Conservation (phyloP, 106 monocot species). For the Alisma plantagoaquatica region DNA sequence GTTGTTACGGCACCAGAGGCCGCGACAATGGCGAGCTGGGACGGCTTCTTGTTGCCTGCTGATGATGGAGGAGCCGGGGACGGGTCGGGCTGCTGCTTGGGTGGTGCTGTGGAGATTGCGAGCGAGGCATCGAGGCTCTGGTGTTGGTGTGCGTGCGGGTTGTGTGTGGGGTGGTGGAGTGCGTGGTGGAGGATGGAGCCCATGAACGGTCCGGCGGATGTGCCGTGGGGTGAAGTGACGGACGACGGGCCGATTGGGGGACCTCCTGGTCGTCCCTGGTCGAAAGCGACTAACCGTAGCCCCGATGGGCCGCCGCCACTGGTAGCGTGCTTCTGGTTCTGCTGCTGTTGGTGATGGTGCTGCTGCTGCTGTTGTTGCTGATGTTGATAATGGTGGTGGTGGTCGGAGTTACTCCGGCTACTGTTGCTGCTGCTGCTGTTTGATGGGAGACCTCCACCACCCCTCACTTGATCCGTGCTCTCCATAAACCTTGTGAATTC, state of each 20-base stretch:
- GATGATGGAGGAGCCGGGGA: conserved; percentile 1
- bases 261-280: too few species aligned
- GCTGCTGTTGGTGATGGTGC: conserved; percentile 14
- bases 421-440: conserved; percentile 34
- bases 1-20: too few species aligned
- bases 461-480: conserved; percentile 6
- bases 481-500: too few species aligned
- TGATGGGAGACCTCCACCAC: conserved; percentile 13
- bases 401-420: conserved; percentile 39
- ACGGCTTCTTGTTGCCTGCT: too few species aligned
- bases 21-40: conserved; percentile 15
- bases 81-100: not conserved
- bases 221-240: too few species aligned
- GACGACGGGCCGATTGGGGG: too few species aligned
- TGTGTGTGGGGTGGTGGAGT: too few species aligned
- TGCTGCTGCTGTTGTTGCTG: conserved; percentile 21
- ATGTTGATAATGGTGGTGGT: too few species aligned
- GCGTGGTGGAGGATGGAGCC: conserved; percentile 24
- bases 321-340: not conserved
- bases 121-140: conserved; percentile 21
- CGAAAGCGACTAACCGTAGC: conserved; percentile 9
- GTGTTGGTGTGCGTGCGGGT: too few species aligned
- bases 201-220: conserved; percentile 12
- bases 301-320: conserved; percentile 4
- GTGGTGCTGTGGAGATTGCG: conserved; percentile 26